phyloP scores from a whole-genome alignment of 2,329 filamentous ascomycete species.

The Fusarium globosum region DNA sequence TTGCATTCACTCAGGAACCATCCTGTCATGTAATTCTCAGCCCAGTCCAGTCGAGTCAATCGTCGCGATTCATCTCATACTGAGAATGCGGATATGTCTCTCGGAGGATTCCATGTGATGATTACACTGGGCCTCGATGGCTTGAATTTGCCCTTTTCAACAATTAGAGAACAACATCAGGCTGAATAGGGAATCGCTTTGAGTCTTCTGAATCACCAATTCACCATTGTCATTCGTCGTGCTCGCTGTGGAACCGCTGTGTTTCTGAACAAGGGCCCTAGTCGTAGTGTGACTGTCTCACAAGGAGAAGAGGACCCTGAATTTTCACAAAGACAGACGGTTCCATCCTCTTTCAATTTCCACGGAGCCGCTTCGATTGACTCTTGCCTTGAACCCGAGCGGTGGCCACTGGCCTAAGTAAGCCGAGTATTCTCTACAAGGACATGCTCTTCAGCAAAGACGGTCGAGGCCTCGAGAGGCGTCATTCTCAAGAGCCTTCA shows the following conservation, averaged over 20 bases:
- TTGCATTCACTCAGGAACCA: conserved; percentile 28
- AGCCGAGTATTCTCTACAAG: conserved; percentile 3
- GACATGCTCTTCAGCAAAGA: conserved; percentile 26
- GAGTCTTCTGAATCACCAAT: conserved; percentile 29
- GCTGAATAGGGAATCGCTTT: conserved; percentile 17
- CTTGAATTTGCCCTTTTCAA: neutral
- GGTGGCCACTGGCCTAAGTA: conserved; percentile 18
- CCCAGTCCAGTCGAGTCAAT: conserved; percentile 8
- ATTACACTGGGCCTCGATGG: conserved; percentile 18
- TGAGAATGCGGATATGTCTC: conserved; percentile 25
- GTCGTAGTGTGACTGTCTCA: conserved; percentile 41
- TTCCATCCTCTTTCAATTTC: conserved; percentile 18
- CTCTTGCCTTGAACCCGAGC: neutral
- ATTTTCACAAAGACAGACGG: conserved; percentile 20
- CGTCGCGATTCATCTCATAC: neutral
- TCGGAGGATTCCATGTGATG: conserved; percentile 8
- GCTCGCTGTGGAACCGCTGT: conserved; percentile 33
- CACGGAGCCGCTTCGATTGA: conserved; percentile 28
- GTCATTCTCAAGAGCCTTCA: conserved; percentile 15
- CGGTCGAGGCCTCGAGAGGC: conserved; percentile 23
- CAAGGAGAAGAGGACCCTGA: conserved; percentile 38
- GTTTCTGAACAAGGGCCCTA: conserved; percentile 39
- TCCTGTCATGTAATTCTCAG: conserved; percentile 18
- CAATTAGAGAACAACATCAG: conserved; percentile 2
- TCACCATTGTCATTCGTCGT: conserved; percentile 30